Evolutionary conservation across 805 yeast genomes (phyloP).

Genomic region (Zygosaccharomyces rouxii): DNA sequence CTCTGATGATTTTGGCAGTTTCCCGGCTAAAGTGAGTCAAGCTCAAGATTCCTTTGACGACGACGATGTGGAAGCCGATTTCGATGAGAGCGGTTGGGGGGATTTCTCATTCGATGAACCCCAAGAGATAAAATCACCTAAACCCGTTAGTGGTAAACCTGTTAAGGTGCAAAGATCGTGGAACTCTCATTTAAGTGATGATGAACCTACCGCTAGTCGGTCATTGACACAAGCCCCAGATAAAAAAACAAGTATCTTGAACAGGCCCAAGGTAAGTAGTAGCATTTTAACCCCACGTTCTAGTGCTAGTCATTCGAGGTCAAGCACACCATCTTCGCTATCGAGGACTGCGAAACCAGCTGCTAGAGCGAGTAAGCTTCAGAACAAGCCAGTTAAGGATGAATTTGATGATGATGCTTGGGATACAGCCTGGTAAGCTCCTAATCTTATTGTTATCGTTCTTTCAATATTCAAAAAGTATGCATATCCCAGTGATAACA

Average conservation of each 20-base stretch:
- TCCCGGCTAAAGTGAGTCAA: not conserved
- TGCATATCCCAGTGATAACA: not conserved
- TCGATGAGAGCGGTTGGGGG: constrained; percentile 32
- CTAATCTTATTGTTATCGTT: not conserved
- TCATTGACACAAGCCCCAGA: not conserved
- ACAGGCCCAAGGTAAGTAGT: not conserved
- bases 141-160: constrained; percentile 7
- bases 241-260: constrained; percentile 6
- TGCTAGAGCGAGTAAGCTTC: not conserved
- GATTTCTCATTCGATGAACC: not conserved
- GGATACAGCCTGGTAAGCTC: constrained; percentile 26
- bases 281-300: constrained; percentile 11
- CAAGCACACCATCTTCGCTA: constrained; percentile 1
- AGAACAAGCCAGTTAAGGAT: constrained; percentile 3
- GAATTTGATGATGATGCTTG: constrained; percentile 22
- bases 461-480: not conserved
- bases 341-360: not conserved
- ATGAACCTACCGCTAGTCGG: constrained; percentile 8
- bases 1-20: not conserved
- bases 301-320: constrained; percentile 1
- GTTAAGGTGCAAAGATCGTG: constrained; percentile 21
- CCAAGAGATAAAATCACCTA: not conserved
- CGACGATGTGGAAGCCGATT: not conserved
- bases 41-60: not conserved
- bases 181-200: constrained; percentile 20